phyloP scores from a whole-genome alignment of 768 basidiomycete genomes.

The Mycena vulgaris region DNA sequence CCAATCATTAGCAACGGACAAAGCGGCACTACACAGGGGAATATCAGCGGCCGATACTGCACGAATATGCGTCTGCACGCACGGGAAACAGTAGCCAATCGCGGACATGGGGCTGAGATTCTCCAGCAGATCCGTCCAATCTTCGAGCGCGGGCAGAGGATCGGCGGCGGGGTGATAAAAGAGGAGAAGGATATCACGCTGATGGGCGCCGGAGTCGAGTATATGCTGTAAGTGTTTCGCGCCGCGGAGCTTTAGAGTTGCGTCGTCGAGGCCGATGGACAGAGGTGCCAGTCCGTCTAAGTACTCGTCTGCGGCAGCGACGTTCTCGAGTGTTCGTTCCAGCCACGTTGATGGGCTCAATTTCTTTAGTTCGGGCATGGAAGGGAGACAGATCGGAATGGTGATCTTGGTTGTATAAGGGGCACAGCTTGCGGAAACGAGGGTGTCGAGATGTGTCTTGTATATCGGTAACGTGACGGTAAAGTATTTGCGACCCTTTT shows the following conservation, averaged over 20 bases:
- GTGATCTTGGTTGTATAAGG: background rate
- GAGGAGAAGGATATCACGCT: background rate
- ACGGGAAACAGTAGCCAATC: background rate
- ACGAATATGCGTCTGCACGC: background rate
- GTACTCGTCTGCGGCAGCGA: background rate
- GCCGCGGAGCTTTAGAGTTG: background rate
- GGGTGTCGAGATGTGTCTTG: background rate
- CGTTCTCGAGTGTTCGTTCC: background rate
- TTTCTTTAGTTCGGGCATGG: background rate
- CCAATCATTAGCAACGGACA: background rate
- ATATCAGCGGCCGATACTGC: background rate
- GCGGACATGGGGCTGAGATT: background rate
- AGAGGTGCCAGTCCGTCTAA: background rate
- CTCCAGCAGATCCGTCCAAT: background rate
- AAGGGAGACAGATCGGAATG: background rate
- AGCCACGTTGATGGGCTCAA: background rate
- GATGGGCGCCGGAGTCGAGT: background rate
- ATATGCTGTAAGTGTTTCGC: background rate
- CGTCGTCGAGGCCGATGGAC: background rate
- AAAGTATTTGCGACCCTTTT: background rate
- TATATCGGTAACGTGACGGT: background rate
- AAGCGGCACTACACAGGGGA: background rate
- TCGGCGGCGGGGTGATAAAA: background rate
- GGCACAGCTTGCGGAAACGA: background rate
- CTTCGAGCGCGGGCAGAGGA: background rate